Base-by-base conservation (phyloP, 371 early-diverging fungal species). In the Mortierella sp. region DNA sequence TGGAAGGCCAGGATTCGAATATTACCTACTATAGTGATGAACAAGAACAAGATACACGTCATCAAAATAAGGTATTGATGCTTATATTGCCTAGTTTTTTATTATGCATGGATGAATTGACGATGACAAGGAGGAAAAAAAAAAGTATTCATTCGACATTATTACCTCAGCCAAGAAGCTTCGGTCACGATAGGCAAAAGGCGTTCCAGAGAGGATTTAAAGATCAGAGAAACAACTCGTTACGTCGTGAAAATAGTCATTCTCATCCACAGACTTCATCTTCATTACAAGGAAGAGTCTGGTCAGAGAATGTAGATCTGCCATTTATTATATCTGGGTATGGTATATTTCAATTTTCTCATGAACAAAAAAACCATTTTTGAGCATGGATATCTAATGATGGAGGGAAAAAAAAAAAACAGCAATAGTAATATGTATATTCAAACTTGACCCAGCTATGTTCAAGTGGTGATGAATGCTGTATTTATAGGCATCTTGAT, bases 261-360 rank as follows among this genome's bases (percentile, higher is more conserved):
- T 12, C 40, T 40, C 51, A 29, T 43, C 22, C 54, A 32, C 56
- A 56, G 37, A 45, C n/a, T 37, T 66, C 55, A 29, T 54, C 61
- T 15, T 54, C 42, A n/a, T 19, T 59, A 26, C 66, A 64, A 23
- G 55, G 73, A 12, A 61, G 79, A 54, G 65, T 47, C 4, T 80
- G 81, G 81, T 61, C 75, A 31, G 81, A 80, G 51, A 80, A 80
- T 32, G 75, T 80, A 10, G 81, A 80, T 34, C 59, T 80, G 43
- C 81, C 81, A 2, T 80, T 56, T 29, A 80, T 80, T 28, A 19
- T 80, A n/a, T 58, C 81, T 2, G 81, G 81, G 81, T 80, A 80
- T 2, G 31, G 3, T 53, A 7, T 26, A 31, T 60, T 1, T n/a
- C 13, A 34, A 1, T 31, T 7, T 12, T 29, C 47, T 28, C 23